Evolutionary conservation across 805 yeast species (phyloP).

Genomic region (Starmerella powellii): DNA sequence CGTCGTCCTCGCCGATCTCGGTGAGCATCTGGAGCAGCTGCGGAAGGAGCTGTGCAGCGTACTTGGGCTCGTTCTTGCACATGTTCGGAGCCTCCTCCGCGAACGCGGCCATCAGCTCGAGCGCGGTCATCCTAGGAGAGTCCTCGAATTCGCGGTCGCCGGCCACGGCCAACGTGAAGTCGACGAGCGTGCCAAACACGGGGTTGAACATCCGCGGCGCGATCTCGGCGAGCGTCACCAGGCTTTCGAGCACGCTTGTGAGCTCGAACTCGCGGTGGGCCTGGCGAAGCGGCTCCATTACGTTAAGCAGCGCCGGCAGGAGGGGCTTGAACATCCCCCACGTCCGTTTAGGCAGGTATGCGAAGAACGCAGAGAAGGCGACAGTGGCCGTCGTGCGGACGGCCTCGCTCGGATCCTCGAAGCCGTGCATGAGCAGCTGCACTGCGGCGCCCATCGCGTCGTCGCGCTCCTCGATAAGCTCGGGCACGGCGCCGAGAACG

Average conservation of each 20-base stretch:
- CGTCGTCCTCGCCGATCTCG: slow-evolving; percentile 81
- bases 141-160: slow-evolving; percentile 72
- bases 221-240: slow-evolving; percentile 79
- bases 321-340: slow-evolving; percentile 72
- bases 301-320: slow-evolving; percentile 71
- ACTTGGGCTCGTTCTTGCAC: slow-evolving; percentile 72
- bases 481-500: slow-evolving; percentile 75
- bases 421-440: slow-evolving; percentile 68
- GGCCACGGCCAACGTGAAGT: slow-evolving; percentile 72
- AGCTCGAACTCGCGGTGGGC: slow-evolving; percentile 71
- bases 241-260: slow-evolving; percentile 74
- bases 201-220: slow-evolving; percentile 92
- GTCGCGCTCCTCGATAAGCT: slow-evolving; percentile 42
- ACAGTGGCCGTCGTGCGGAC: slow-evolving; percentile 86
- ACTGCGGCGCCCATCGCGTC: slow-evolving; percentile 41
- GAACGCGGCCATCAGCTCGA: slow-evolving; percentile 81
- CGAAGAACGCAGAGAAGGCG: slow-evolving; percentile 85
- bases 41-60: slow-evolving; percentile 59
- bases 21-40: slow-evolving; percentile 76
- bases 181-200: slow-evolving; percentile 78
- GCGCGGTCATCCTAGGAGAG: slow-evolving; percentile 67
- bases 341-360: slow-evolving; percentile 59
- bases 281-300: slow-evolving; percentile 71
- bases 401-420: slow-evolving; percentile 63
- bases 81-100: slow-evolving; percentile 88